Percentiles rank a stretch among this genome's conserved stretches.
Evolutionary conservation across 768 basidiomycete genomes (phyloP).

Genomic region (Xerocomellus intermedius): DNA sequence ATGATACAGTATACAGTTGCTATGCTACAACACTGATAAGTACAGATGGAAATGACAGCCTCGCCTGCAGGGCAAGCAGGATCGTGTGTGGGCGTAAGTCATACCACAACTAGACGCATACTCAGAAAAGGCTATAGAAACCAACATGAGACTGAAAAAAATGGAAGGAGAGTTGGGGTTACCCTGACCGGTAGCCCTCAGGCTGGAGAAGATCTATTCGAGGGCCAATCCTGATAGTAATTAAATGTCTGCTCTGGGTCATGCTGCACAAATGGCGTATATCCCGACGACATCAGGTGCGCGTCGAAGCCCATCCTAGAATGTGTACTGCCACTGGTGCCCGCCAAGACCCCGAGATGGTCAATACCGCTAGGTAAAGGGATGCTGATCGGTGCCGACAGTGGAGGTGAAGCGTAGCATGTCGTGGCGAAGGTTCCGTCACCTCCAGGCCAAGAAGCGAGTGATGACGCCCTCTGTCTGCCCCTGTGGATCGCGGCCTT

Average conservation of each 20-base stretch:
- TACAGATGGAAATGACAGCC: too few relatives aligned
- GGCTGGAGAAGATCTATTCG: too few relatives aligned
- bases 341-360: conserved; percentile 56
- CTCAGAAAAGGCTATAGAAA: too few relatives aligned
- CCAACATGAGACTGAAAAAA: too few relatives aligned
- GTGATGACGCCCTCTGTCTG: conserved; percentile 18
- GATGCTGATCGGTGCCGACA: conserved; percentile 35
- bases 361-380: conserved; percentile 34
- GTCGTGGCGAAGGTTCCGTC: conserved; percentile 17
- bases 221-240: too few relatives aligned
- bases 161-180: too few relatives aligned
- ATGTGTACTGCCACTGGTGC: conserved; percentile 42
- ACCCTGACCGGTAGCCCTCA: too few relatives aligned
- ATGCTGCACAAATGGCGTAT: conserved; percentile 32
- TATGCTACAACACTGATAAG: too few relatives aligned
- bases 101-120: too few relatives aligned
- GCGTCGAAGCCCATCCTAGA: conserved; percentile 24
- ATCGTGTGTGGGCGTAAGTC: too few relatives aligned
- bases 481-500: conserved; percentile 9
- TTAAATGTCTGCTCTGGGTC: conserved; percentile 21
- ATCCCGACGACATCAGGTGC: conserved; percentile 23
- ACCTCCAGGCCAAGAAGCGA: conserved; percentile 28
- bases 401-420: conserved; percentile 32
- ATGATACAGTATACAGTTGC: too few relatives aligned
- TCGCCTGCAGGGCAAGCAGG: too few relatives aligned